These are phyloP conservation scores for Starmera caribaea DNA, from an alignment of 805 yeast genomes.

Conservation along the genomic window DNA sequence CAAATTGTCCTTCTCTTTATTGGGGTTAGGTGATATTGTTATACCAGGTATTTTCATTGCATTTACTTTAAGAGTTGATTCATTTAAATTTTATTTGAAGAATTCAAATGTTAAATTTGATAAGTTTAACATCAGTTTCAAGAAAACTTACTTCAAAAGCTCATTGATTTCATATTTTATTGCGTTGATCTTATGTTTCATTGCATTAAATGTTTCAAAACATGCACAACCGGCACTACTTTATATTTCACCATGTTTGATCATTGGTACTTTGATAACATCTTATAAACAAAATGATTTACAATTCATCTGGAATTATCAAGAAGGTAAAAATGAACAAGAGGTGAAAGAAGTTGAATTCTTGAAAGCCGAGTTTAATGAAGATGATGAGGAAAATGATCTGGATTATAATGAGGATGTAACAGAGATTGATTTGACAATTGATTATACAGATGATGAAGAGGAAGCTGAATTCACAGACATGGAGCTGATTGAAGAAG, in stretches of 20 bases:
- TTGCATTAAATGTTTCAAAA: conserved; percentile 26
- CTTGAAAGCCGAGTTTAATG: conserved; percentile 20
- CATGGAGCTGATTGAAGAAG: neutral
- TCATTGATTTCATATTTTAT: conserved; percentile 36
- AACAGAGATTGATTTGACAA: conserved; percentile 10
- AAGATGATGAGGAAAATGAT: conserved; percentile 28
- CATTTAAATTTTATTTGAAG: conserved; percentile 27
- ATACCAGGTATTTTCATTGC: conserved; percentile 48
- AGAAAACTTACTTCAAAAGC: conserved; percentile 35
- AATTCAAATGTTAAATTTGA: conserved; percentile 28
- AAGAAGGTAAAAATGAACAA: conserved; percentile 8
- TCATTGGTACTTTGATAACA: conserved; percentile 22
- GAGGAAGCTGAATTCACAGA: conserved; percentile 9
- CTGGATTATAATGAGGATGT: conserved; percentile 11
- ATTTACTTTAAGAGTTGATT: conserved; percentile 46
- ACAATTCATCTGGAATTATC: conserved; percentile 8
- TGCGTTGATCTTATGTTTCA: conserved; percentile 36
- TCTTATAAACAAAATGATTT: conserved; percentile 36
- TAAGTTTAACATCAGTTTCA: conserved; percentile 25
- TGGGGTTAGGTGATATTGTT: conserved; percentile 62
- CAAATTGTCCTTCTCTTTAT: conserved; percentile 23
- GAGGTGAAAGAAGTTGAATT: neutral
- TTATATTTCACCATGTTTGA: conserved; percentile 45
- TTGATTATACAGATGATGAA: conserved; percentile 16
- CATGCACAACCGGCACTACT: conserved; percentile 61